Base-by-base conservation (phyloP, 2,329 filamentous ascomycete genomes). In the Sporothrix brasiliensis region DNA sequence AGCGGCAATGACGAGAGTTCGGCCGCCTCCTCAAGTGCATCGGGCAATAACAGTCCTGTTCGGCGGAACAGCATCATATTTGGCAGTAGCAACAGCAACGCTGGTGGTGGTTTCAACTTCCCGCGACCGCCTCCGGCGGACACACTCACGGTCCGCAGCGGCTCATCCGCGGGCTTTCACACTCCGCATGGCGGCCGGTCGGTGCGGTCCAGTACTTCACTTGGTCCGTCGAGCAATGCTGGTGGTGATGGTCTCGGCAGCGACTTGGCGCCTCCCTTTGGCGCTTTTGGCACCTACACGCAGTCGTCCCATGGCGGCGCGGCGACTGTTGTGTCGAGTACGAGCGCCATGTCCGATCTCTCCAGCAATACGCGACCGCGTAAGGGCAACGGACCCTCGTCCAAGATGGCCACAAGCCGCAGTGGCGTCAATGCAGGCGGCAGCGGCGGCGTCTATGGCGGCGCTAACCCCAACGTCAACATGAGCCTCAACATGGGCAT, bases 331-430 rank as follows among this genome's bases (percentile, higher is more conserved):
- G 75, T 75, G 70, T 78, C 78, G 27, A 72, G 73, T 7, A 75
- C 73, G 24, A 79, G 77, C 60, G 75, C 77, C 4, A 67, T 76
- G 53, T 77, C 78, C 9, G 77, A 78, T 60, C 74, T 76, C 10
- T 78, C 77, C 52, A 78, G 75, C 69, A 21, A 19, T 19, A n/a
- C n/a, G 5, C 63, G 76, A 9, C 74, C 71, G 19, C 70, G 71
- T 24, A 73, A 71, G 34, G 70, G 67, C 69, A n/a, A 58, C 44
- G 13, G 69, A 47, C 16, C 69, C 68, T 30, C 49, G 30, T 56
- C 34, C 6, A 68, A 68, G 21, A 58, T 34, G 68, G 49, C 16
- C 19, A 21, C 39, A 10, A 13, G 58, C n/a, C 39, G 58, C 1
- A 44, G 58, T 16, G 44, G 49, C 16, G 27, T 30, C 41, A 44